A percentile compares a stretch with the other conserved stretches of the same genome.
phyloP scores from a whole-genome alignment of 192 early-diverging fungal species.

The Backusella psychrophila region DNA sequence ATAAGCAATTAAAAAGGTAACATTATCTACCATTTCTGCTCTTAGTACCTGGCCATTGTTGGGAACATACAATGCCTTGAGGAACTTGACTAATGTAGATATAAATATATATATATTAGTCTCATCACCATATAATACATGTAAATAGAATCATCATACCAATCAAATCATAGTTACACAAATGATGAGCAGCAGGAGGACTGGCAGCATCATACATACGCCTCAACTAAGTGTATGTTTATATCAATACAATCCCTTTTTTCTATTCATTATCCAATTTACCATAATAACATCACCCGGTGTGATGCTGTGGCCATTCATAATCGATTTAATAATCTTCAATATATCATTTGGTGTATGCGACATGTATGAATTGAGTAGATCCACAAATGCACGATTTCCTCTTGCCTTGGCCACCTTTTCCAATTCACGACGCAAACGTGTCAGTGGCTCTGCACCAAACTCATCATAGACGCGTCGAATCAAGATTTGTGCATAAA shows the following conservation, averaged over 20 bases:
- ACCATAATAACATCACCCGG: constrained; percentile 59
- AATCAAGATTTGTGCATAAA: constrained; percentile 48
- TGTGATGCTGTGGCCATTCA: constrained; percentile 37
- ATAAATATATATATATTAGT: background rate
- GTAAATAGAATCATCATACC: constrained; percentile 13
- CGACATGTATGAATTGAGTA: constrained; percentile 36
- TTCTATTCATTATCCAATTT: background rate
- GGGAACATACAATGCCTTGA: constrained; percentile 52
- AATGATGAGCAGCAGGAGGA: constrained; percentile 42
- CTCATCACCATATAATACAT: background rate
- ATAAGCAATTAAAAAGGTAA: constrained; percentile 49
- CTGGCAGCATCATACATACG: constrained; percentile 38
- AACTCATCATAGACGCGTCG: constrained; percentile 42
- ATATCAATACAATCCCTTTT: background rate
- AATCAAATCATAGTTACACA: constrained; percentile 36
- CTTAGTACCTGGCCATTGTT: constrained; percentile 41
- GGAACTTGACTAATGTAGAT: constrained; percentile 35
- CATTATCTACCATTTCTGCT: constrained; percentile 54
- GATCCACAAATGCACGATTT: constrained; percentile 31
- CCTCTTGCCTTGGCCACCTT: constrained; percentile 38
- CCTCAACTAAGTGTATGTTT: constrained; percentile 37
- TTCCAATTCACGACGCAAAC: constrained; percentile 51
- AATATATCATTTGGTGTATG: constrained; percentile 38
- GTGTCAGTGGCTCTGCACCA: constrained; percentile 38
- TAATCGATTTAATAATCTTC: constrained; percentile 44